These are phyloP conservation scores for Cladophialophora bantiana DNA, from an alignment of 2,329 filamentous ascomycete genomes.

Conservation along the genomic window DNA sequence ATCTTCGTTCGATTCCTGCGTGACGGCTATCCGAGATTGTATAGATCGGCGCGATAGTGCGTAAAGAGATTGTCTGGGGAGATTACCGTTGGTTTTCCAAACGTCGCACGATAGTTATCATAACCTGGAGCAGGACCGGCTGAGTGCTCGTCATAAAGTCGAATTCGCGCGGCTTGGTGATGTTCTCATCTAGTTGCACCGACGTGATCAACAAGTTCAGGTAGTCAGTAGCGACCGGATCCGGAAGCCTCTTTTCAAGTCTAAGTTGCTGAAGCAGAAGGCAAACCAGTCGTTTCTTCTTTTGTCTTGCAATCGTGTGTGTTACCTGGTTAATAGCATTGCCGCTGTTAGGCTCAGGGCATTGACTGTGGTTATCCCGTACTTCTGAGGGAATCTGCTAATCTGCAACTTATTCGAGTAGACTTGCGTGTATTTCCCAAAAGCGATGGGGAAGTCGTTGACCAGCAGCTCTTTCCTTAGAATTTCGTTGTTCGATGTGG, in stretches of 20 bases:
- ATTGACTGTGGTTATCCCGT: background rate
- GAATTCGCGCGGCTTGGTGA: background rate
- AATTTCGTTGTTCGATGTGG: background rate
- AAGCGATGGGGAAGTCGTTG: slow-evolving; percentile 28
- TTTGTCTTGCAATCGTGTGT: background rate
- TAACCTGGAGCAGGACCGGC: background rate
- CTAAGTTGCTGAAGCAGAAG: background rate
- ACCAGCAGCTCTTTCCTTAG: slow-evolving; percentile 11
- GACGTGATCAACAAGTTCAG: background rate
- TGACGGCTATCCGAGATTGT: background rate
- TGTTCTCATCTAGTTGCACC: background rate
- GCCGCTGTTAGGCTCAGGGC: background rate
- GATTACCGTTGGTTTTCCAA: background rate
- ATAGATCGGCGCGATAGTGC: background rate
- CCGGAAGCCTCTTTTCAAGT: background rate
- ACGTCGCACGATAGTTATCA: background rate
- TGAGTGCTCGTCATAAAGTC: slow-evolving; percentile 3
- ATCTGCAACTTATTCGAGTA: slow-evolving; percentile 22
- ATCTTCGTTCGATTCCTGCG: background rate
- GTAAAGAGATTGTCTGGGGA: background rate
- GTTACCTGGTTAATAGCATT: background rate
- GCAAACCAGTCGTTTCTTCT: slow-evolving; percentile 11
- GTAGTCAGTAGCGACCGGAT: slow-evolving; percentile 12
- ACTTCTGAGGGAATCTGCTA: background rate
- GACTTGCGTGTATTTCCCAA: slow-evolving; percentile 9